A percentile compares a stretch with the other conserved stretches of the same genome.
Evolutionary conservation across 2,329 filamentous ascomycete species (phyloP).

Genomic region (Neophaeococcomyces mojaviensis): DNA sequence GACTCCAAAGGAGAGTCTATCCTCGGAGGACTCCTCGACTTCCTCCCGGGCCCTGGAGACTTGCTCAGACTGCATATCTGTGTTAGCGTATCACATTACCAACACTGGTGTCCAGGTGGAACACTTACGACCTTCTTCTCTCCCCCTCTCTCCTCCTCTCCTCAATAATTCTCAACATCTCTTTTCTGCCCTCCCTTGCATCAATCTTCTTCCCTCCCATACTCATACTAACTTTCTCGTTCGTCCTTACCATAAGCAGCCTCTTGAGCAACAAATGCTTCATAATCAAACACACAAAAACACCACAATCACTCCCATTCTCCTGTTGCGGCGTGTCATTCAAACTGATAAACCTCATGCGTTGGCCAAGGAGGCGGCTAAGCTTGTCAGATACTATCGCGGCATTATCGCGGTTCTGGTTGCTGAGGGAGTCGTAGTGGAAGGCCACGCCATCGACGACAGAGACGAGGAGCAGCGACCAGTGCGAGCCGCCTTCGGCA

Average conservation of each 20-base stretch:
- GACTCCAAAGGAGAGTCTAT: slow-evolving; percentile 21
- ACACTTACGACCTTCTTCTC: slow-evolving; percentile 67
- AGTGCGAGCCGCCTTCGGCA: slow-evolving; percentile 88
- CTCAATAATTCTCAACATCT: slow-evolving; percentile 87
- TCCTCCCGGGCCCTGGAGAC: slow-evolving; percentile 18
- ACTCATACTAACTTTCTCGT: slow-evolving; percentile 89
- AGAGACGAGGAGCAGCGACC: slow-evolving; percentile 85
- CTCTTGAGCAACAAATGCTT: slow-evolving; percentile 81
- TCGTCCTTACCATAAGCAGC: slow-evolving; percentile 68
- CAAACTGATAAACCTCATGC: slow-evolving; percentile 69
- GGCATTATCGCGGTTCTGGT: slow-evolving; percentile 69
- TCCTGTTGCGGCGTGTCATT: slow-evolving; percentile 83
- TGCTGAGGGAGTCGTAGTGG: slow-evolving; percentile 84
- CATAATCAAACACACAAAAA: slow-evolving; percentile 95
- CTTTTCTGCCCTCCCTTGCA: slow-evolving; percentile 70
- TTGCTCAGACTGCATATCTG: slow-evolving; percentile 16
- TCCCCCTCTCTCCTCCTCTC: slow-evolving; percentile 80
- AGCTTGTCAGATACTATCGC: slow-evolving; percentile 62
- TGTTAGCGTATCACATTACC: neutral
- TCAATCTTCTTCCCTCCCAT: slow-evolving; percentile 80
- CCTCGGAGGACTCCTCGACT: slow-evolving; percentile 23
- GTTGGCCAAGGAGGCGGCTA: slow-evolving; percentile 56
- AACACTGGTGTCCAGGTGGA: neutral
- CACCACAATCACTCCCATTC: slow-evolving; percentile 87
- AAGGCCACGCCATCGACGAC: slow-evolving; percentile 86